Percentiles rank a stretch among this genome's conserved stretches.
phyloP scores from a whole-genome alignment of 2,329 filamentous ascomycete species.

The Cladosporium sp. region DNA sequence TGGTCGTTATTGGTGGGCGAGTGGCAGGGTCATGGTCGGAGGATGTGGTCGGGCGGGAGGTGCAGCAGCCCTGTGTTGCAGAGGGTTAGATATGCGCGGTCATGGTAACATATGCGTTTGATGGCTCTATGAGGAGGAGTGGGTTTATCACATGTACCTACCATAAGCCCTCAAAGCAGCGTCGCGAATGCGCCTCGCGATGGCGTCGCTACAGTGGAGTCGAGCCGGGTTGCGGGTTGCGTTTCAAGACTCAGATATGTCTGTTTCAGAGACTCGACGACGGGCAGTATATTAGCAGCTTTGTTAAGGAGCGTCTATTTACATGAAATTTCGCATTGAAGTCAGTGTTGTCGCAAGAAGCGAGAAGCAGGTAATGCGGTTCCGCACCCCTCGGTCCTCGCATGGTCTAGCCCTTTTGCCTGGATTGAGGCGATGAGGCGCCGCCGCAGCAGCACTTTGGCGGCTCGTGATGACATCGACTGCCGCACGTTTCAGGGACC shows the following conservation, averaged over 20 bases:
- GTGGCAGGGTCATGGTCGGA: background rate
- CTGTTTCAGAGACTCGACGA: no score
- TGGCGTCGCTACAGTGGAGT: background rate
- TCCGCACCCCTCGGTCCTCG: background rate
- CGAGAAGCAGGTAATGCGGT: background rate
- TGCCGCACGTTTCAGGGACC: no score
- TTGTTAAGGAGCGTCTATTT: no score
- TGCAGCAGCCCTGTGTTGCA: constrained; percentile 8
- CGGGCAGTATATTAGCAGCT: no score
- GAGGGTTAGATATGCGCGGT: background rate
- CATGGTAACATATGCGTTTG: background rate
- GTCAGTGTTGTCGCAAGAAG: background rate
- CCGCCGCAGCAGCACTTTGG: background rate
- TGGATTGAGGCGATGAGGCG: constrained; percentile 1
- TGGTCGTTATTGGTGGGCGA: background rate
- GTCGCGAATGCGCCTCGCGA: constrained; percentile 14
- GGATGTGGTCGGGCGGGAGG: constrained; percentile 3
- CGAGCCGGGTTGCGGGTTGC: background rate
- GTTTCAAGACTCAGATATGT: no score
- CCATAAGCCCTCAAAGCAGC: background rate
- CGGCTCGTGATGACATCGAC: no score
- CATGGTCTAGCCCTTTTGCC: constrained; percentile 7
- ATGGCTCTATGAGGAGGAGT: background rate
- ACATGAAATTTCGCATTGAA: background rate
- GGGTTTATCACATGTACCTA: background rate